Percentiles rank a stretch among this genome's conserved stretches.
These are phyloP conservation scores for Rhizodiscina lignyota DNA, from an alignment of 495 filamentous ascomycete species.

Conservation along the genomic window DNA sequence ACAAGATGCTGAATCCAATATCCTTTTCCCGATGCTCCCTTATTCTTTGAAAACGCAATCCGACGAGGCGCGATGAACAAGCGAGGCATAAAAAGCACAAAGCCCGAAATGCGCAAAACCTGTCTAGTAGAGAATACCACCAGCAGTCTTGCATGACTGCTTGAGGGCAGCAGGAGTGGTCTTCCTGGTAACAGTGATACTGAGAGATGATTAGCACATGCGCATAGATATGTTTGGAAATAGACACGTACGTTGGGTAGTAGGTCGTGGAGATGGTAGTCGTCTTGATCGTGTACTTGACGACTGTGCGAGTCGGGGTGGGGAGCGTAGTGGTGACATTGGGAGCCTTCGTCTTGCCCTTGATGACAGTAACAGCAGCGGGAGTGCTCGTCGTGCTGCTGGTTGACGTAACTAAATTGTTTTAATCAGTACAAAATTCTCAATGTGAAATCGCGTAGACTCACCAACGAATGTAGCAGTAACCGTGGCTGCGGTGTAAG, in stretches of 20 bases:
- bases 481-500: slow-evolving; percentile 13
- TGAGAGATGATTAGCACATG: no score
- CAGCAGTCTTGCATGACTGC: slow-evolving; percentile 7
- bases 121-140: slow-evolving; percentile 8
- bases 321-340: slow-evolving; percentile 12
- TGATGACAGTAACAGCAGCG: slow-evolving; percentile 10
- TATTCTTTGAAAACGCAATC: no score
- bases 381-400: slow-evolving; percentile 9
- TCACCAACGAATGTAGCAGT: slow-evolving; percentile 9
- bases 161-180: slow-evolving; percentile 8
- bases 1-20: no score
- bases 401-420: neutral
- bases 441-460: neutral
- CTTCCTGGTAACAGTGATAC: slow-evolving; percentile 10
- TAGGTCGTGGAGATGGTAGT: slow-evolving; percentile 7
- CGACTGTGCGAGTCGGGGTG: slow-evolving; percentile 12
- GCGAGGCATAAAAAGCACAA: no score
- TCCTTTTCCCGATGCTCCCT: no score
- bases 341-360: slow-evolving; percentile 6
- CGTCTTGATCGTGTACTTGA: slow-evolving; percentile 9
- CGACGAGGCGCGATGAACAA: no score
- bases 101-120: no score
- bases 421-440: neutral
- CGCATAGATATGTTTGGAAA: slow-evolving; percentile 1
- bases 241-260: slow-evolving; percentile 9